Conservation (phyloP, 228 moss, liverwort and hornwort genomes). For the Sphagnum fallax region DNA sequence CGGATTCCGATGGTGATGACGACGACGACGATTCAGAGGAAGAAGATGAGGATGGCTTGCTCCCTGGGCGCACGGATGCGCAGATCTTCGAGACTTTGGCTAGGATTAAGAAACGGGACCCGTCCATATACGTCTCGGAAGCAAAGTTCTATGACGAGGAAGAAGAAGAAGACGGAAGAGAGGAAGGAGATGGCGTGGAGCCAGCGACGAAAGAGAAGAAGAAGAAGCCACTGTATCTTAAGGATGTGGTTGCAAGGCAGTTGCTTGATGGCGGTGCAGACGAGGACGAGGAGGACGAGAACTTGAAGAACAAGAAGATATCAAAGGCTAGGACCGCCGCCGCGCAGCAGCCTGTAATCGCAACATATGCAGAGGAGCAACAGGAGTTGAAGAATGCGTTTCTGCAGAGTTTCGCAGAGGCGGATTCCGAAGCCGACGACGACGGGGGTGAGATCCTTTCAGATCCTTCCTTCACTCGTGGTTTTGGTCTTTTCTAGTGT, state of each 20-base stretch:
- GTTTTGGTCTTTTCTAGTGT: no score
- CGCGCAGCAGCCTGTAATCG: conserved; percentile 17
- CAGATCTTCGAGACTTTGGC: conserved; percentile 84
- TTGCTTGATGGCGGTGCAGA: conserved; percentile 57
- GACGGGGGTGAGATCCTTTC: neutral
- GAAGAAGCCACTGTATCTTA: conserved; percentile 80
- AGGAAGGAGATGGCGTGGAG: conserved; percentile 14
- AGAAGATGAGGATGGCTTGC: conserved; percentile 64
- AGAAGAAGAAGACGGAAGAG: conserved; percentile 28
- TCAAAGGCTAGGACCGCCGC: neutral
- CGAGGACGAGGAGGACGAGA: conserved; percentile 21
- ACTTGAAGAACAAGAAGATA: neutral
- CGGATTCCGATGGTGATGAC: conserved; percentile 42
- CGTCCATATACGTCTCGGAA: conserved; percentile 62
- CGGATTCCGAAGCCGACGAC: conserved; percentile 27
- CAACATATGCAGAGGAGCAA: conserved; percentile 74
- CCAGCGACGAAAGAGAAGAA: conserved; percentile 6
- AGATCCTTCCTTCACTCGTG: no score
- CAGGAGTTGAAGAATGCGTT: conserved; percentile 81
- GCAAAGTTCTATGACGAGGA: conserved; percentile 66
- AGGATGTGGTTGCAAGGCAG: conserved; percentile 82
- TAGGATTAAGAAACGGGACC: conserved; percentile 79
- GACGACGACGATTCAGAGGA: conserved; percentile 57
- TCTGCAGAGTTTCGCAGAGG: conserved; percentile 61
- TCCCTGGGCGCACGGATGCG: conserved; percentile 50